A percentile compares a stretch with the other conserved stretches of the same genome.
Evolutionary conservation across 208 protist species (phyloP).

Genomic region (Plasmodiophora brassicae): DNA sequence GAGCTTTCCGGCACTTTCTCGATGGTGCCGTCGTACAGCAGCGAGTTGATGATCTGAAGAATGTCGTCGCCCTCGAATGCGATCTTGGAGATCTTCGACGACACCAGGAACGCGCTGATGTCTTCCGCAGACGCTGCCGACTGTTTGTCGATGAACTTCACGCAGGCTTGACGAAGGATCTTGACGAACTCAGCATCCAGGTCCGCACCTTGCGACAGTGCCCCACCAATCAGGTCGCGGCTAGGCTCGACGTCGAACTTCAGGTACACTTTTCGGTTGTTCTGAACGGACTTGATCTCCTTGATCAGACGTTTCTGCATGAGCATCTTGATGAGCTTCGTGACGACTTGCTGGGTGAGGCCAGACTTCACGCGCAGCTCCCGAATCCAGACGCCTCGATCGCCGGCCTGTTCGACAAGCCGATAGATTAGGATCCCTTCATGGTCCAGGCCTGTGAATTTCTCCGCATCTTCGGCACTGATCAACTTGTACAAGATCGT

Average conservation of each 20-base stretch:
- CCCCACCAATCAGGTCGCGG: neutral
- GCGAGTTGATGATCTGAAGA: neutral
- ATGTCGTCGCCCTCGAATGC: neutral
- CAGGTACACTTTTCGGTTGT: neutral
- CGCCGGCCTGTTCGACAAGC: neutral
- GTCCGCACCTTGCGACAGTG: neutral
- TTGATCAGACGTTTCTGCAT: neutral
- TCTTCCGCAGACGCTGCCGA: neutral
- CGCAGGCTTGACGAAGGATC: neutral
- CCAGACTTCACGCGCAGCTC: neutral
- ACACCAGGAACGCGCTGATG: neutral
- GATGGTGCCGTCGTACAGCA: neutral
- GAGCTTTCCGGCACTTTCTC: neutral
- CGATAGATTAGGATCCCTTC: neutral
- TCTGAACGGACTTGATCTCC: neutral
- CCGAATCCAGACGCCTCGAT: neutral
- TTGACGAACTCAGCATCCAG: neutral
- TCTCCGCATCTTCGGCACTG: neutral
- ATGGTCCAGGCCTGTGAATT: neutral
- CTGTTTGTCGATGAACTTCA: neutral
- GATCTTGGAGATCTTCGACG: neutral
- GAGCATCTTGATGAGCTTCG: neutral
- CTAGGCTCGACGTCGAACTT: neutral
- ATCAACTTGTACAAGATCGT: neutral
- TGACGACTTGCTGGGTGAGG: neutral